These are phyloP conservation scores for Erodium chrysanthum DNA, from an alignment of 441 rosid genomes.

Conservation along the genomic window DNA sequence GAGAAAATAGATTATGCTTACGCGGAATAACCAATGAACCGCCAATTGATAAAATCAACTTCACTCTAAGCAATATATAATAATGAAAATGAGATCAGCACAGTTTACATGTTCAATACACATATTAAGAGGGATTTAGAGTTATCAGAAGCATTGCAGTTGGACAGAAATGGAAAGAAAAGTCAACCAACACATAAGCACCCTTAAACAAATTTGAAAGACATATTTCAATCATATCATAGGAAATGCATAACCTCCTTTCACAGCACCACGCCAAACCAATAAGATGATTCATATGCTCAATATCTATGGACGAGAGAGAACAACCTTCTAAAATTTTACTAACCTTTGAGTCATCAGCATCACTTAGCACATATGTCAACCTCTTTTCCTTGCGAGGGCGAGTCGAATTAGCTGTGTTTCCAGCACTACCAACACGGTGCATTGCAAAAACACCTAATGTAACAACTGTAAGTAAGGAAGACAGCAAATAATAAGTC, in stretches of 20 bases:
- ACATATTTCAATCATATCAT: background rate
- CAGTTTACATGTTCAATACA: background rate
- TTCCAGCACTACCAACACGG: slow-evolving; percentile 99
- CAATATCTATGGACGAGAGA: background rate
- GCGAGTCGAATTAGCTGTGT: slow-evolving; percentile 74
- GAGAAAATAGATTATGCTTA: background rate
- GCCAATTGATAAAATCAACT: background rate
- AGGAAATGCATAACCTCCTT: background rate
- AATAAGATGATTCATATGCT: background rate
- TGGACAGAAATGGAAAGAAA: background rate
- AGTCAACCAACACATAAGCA: background rate
- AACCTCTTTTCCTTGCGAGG: slow-evolving; percentile 95
- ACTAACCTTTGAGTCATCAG: slow-evolving; percentile 67
- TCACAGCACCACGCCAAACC: background rate
- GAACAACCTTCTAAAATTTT: slow-evolving; percentile 8
- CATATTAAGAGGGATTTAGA: background rate
- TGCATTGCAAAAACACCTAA: slow-evolving; percentile 51
- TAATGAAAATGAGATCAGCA: background rate
- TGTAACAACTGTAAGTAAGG: background rate
- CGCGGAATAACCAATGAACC: background rate
- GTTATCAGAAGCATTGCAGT: background rate
- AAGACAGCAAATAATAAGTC: background rate
- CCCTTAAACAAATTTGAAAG: background rate
- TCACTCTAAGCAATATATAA: background rate
- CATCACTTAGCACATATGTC: slow-evolving; percentile 77